A percentile compares a stretch with the other conserved stretches of the same genome.
Evolutionary conservation across 306 rosid genomes (phyloP).

Genomic region (Arachis hypogaea): DNA sequence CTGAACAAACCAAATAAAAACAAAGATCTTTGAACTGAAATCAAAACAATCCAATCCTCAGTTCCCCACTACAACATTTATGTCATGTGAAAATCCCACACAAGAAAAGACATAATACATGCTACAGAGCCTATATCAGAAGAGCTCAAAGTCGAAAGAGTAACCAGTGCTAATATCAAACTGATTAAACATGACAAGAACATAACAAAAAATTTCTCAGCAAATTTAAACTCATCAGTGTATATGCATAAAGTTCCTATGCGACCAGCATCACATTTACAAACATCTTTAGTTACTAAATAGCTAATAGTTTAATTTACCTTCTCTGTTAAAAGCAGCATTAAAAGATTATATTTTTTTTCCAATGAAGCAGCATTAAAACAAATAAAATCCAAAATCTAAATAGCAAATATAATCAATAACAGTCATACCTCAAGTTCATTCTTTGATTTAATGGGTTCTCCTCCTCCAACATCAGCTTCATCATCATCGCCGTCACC

Average conservation of each 20-base stretch:
- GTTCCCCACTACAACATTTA: not conserved
- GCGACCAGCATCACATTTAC: not conserved
- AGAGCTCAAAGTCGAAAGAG: not conserved
- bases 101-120: constrained; percentile 3
- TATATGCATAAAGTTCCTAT: not conserved
- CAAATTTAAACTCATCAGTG: constrained; percentile 8
- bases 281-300: not conserved
- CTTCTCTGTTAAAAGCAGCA: not conserved
- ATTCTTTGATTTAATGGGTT: constrained; percentile 68
- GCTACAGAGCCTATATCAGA: not conserved
- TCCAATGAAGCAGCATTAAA: not conserved
- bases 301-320: not conserved
- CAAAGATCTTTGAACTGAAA: not conserved
- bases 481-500: constrained; percentile 18
- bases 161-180: not conserved
- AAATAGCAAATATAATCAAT: not conserved
- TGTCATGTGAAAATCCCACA: not conserved
- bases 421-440: constrained; percentile 67
- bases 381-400: not conserved
- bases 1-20: constrained; percentile 15
- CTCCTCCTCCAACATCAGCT: constrained; percentile 40
- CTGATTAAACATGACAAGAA: not conserved
- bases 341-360: not conserved
- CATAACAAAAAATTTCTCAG: not conserved
- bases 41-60: not conserved